Conservation (phyloP, 2,329 filamentous ascomycete genomes). For the Cryphonectria parasitica region DNA sequence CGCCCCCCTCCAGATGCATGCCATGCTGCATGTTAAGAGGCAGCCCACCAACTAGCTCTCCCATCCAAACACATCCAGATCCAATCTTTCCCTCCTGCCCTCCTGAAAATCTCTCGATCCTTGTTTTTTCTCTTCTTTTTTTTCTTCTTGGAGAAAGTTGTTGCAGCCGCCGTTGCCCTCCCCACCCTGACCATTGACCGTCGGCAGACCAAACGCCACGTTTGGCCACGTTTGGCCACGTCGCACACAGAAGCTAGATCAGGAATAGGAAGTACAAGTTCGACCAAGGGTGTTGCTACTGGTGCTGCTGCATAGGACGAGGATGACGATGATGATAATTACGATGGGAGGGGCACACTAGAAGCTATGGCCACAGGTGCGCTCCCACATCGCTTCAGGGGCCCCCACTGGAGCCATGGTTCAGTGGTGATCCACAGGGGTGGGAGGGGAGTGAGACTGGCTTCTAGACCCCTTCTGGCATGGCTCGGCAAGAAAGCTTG, state of each 20-base stretch:
- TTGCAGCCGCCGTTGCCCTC: not conserved
- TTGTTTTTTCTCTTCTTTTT: not conserved
- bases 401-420: not conserved
- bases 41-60: not conserved
- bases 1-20: not conserved
- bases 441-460: not conserved
- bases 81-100: not conserved
- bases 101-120: constrained; percentile 3
- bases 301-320: not conserved
- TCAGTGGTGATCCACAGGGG: not conserved
- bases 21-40: constrained; percentile 2
- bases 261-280: not conserved
- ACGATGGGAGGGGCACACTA: not conserved
- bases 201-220: not conserved
- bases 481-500: constrained; percentile 30
- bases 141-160: not conserved
- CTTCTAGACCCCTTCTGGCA: constrained; percentile 26
- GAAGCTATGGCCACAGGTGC: constrained; percentile 4
- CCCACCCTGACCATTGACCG: not conserved
- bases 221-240: constrained; percentile 1
- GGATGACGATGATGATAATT: not conserved
- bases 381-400: not conserved
- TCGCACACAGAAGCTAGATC: not conserved
- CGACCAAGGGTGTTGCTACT: not conserved
- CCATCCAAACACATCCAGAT: not conserved